A percentile compares a stretch with the other conserved stretches of the same genome.
phyloP scores from a whole-genome alignment of 2,329 filamentous ascomycete species.

The Zymoseptoria tritici region DNA sequence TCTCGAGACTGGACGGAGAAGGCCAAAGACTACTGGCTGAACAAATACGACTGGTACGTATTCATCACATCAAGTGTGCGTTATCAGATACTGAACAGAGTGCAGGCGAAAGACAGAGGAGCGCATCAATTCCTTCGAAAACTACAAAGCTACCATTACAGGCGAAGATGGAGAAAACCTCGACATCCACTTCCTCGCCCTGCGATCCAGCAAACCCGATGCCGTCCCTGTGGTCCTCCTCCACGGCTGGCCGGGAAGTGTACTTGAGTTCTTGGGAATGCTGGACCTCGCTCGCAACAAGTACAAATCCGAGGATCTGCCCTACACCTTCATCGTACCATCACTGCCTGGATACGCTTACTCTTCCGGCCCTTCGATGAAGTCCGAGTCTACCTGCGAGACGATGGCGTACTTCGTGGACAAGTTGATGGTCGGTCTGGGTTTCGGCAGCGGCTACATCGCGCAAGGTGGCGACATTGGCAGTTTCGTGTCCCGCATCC shows the following conservation, averaged over 20 bases:
- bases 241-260: conserved; percentile 31
- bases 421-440: conserved; percentile 43
- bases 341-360: conserved; percentile 46
- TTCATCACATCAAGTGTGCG: not conserved
- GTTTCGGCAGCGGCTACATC: conserved; percentile 43
- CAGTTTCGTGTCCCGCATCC: conserved; percentile 31
- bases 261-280: conserved; percentile 25
- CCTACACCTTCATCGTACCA: conserved; percentile 49
- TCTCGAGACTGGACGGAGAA: not conserved
- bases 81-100: not conserved
- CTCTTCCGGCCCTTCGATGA: conserved; percentile 38
- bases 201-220: conserved; percentile 22
- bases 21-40: not conserved
- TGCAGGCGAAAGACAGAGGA: conserved; percentile 9
- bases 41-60: not conserved
- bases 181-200: not conserved
- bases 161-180: conserved; percentile 4
- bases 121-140: conserved; percentile 18
- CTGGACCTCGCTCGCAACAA: conserved; percentile 26
- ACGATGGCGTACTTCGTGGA: conserved; percentile 39
- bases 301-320: conserved; percentile 42
- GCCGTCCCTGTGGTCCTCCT: conserved; percentile 33
- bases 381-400: conserved; percentile 33
- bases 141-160: conserved; percentile 15
- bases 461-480: conserved; percentile 50